phyloP scores from a whole-genome alignment of 768 basidiomycete species.

The Tubosaeta sp. region DNA sequence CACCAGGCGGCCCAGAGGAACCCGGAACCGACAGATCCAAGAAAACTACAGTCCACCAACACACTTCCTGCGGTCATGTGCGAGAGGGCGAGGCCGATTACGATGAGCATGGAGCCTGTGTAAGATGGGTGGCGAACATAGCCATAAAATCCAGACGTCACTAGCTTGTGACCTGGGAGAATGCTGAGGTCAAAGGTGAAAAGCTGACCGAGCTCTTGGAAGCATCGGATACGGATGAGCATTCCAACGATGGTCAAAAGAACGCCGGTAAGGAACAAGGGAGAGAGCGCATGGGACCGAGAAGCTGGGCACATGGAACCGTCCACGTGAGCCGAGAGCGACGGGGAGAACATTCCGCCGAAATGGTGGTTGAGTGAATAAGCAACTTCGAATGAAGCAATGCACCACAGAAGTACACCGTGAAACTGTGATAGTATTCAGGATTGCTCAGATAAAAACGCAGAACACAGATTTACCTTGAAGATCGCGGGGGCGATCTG shows the following conservation, averaged over 20 bases:
- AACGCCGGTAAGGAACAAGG: constrained; percentile 44
- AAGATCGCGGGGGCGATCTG: constrained; percentile 56
- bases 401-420: constrained; percentile 45
- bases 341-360: constrained; percentile 31
- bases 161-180: constrained; percentile 46
- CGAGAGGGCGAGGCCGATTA: constrained; percentile 43
- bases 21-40: constrained; percentile 31
- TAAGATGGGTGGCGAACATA: constrained; percentile 56
- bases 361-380: constrained; percentile 32
- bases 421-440: constrained; percentile 38
- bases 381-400: constrained; percentile 48
- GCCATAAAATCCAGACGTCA: constrained; percentile 46
- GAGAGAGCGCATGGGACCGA: constrained; percentile 31
- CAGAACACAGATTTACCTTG: constrained; percentile 35
- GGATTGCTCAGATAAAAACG: not conserved
- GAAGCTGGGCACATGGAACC: constrained; percentile 30
- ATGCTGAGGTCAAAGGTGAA: constrained; percentile 61
- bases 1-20: constrained; percentile 42
- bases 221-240: constrained; percentile 50
- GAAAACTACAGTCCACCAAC: constrained; percentile 37
- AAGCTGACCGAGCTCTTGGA: constrained; percentile 47
- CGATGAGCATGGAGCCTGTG: constrained; percentile 48
- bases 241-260: constrained; percentile 40
- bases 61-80: constrained; percentile 46
- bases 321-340: constrained; percentile 30